Evolutionary conservation across 2,329 filamentous ascomycete species (phyloP).

Genomic region (Dendrostoma leiphaemia): DNA sequence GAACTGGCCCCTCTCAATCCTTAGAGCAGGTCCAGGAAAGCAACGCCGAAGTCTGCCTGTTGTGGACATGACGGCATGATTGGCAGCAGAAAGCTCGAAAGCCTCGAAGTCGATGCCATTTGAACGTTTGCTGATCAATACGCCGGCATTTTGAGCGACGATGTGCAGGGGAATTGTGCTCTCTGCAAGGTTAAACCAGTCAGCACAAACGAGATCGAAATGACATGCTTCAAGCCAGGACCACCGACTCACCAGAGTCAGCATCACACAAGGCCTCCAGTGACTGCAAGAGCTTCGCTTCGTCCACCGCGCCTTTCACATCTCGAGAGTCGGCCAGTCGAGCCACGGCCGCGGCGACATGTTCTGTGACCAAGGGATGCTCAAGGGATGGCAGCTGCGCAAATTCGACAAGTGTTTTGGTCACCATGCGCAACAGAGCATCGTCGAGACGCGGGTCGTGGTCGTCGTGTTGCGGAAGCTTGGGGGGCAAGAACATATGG

Average conservation of each 20-base stretch:
- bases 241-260: not conserved
- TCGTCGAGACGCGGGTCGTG: not conserved
- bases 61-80: slow-evolving; percentile 25
- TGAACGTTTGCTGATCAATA: slow-evolving; percentile 26
- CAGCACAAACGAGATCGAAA: not conserved
- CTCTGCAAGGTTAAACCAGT: not conserved
- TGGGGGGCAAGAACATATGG: slow-evolving; percentile 34
- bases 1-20: slow-evolving; percentile 20
- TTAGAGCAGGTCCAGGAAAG: slow-evolving; percentile 27
- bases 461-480: not conserved
- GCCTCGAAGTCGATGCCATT: slow-evolving; percentile 27
- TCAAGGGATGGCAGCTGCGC: not conserved
- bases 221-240: not conserved
- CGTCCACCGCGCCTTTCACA: not conserved
- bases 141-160: slow-evolving; percentile 33
- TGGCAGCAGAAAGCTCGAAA: slow-evolving; percentile 33
- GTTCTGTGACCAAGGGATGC: not conserved
- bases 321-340: not conserved
- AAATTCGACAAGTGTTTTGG: not conserved
- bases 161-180: slow-evolving; percentile 27
- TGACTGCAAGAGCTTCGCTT: not conserved
- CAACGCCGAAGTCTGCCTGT: slow-evolving; percentile 28
- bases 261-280: not conserved
- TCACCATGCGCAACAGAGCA: not conserved
- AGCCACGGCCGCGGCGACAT: not conserved